Evolutionary conservation across 2,329 filamentous ascomycete genomes (phyloP).

Genomic region (Bimuria novae-zelandiae): DNA sequence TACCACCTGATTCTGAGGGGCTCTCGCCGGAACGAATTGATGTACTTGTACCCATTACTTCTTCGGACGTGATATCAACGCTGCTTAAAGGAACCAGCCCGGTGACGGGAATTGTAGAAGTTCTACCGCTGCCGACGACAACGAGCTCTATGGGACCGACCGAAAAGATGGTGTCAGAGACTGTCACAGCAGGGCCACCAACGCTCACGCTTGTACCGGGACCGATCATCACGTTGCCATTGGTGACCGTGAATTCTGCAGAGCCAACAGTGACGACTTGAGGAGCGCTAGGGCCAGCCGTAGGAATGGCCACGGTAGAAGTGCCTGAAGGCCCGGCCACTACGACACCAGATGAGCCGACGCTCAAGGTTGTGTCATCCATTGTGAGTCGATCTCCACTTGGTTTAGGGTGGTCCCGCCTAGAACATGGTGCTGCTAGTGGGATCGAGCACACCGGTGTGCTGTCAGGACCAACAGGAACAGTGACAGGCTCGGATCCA

Average conservation of each 20-base stretch:
- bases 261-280: too few species aligned
- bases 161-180: too few species aligned
- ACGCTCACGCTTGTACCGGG: too few species aligned
- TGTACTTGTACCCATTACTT: background rate
- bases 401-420: constrained; percentile 11
- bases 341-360: constrained; percentile 13
- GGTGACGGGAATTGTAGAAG: too few species aligned
- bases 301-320: too few species aligned
- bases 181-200: too few species aligned
- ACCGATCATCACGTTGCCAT: too few species aligned
- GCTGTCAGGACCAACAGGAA: background rate
- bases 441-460: constrained; percentile 2
- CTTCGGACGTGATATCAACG: background rate
- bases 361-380: constrained; percentile 9
- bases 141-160: too few species aligned
- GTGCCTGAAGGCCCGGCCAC: constrained; percentile 7
- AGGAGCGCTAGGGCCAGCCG: too few species aligned
- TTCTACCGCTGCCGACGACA: too few species aligned
- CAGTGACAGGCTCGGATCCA: constrained; percentile 5
- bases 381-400: constrained; percentile 10
- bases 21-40: background rate
- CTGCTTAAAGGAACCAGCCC: too few species aligned
- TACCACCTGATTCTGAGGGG: background rate
- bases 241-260: too few species aligned
- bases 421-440: constrained; percentile 6